Conservation (phyloP, 2,329 filamentous ascomycete species). For the Fusarium burgessii region DNA sequence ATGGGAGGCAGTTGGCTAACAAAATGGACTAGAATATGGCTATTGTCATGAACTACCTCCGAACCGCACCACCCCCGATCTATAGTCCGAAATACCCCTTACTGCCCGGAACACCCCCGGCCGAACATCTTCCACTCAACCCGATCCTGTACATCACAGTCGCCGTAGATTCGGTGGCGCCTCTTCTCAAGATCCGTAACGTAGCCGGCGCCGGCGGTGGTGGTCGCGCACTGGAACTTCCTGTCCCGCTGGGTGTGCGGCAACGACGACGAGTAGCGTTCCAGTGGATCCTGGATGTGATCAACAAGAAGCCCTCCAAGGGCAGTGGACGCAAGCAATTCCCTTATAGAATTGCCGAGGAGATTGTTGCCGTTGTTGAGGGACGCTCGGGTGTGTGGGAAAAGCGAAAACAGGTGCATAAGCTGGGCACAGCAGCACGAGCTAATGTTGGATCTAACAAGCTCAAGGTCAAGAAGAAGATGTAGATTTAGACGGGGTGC, state of each 20-base stretch:
- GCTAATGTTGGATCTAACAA: slow-evolving; percentile 72
- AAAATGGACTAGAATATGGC: slow-evolving; percentile 77
- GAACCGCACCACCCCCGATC: slow-evolving; percentile 83
- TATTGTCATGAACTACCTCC: slow-evolving; percentile 83
- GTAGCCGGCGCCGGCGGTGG: slow-evolving; percentile 86
- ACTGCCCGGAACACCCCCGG: slow-evolving; percentile 80
- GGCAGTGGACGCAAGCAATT: slow-evolving; percentile 80
- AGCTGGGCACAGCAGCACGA: slow-evolving; percentile 80
- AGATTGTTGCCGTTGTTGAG: slow-evolving; percentile 89
- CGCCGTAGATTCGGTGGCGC: slow-evolving; percentile 92
- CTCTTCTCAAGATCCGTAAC: slow-evolving; percentile 82
- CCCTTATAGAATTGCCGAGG: slow-evolving; percentile 82
- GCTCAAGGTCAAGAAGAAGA: slow-evolving; percentile 53
- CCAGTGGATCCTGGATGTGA: slow-evolving; percentile 89
- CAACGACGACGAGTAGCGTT: slow-evolving; percentile 84
- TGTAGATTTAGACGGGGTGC: slow-evolving; percentile 39
- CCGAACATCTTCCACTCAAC: slow-evolving; percentile 85
- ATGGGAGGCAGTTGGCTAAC: slow-evolving; percentile 18
- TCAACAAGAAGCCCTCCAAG: slow-evolving; percentile 79
- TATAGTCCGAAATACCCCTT: slow-evolving; percentile 78
- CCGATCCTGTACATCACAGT: slow-evolving; percentile 90
- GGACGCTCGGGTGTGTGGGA: slow-evolving; percentile 89
- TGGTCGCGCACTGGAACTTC: slow-evolving; percentile 85
- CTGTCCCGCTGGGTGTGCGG: slow-evolving; percentile 78
- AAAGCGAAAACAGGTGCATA: slow-evolving; percentile 80